Base-by-base conservation (phyloP, 2,329 filamentous ascomycete species). In the Colletotrichum eremochloae region DNA sequence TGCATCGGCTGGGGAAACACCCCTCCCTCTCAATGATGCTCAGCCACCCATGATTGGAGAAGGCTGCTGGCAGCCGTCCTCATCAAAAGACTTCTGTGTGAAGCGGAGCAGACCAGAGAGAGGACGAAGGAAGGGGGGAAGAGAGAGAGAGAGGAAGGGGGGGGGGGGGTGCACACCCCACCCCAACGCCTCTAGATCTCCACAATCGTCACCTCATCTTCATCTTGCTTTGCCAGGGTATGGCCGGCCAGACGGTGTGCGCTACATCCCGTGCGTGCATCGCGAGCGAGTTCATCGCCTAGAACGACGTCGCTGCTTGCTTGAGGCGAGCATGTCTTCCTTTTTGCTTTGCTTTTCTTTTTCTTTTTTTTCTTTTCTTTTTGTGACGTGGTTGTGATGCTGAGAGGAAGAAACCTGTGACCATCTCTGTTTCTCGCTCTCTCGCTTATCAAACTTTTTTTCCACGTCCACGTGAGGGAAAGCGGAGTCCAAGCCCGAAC, bases 121-220 rank as follows among this genome's bases (percentile, higher is more conserved):
- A 20, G 8, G 24, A 24, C 24, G 24, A 24, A 24, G 24, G 24
- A 24, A 24, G 24, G 24, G 24, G 24, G 24, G 24, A 24, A 63
- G 33, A 63, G 44, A 40, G 11, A 31, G 44, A 46, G 18, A 20
- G 6, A 8, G 44, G 11, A 9, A 9, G 5, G 14, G 52, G 33
- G 52, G 33, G 33, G 24, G 31, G 48, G 48, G n/a, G 61, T 18
- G n/a, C 36, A 42, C 56, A 71, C 68, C 68, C 68, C 68, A 57
- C 63, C 63, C 53, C 31, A n/a, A 68, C 58, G 69, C 65, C 69
- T 68, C 69, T 52, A 72, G 58, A 72, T 72, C 65, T 68, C 65
- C 64, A 60, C 65, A 68, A 63, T 72, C 65, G 69, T 72, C 69
- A 68, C 69, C 69, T 72, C 69, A 60, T 72, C 69, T 72, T 72